Base-by-base conservation (phyloP, 73 alveolate species). In the Uronychia setigera region DNA sequence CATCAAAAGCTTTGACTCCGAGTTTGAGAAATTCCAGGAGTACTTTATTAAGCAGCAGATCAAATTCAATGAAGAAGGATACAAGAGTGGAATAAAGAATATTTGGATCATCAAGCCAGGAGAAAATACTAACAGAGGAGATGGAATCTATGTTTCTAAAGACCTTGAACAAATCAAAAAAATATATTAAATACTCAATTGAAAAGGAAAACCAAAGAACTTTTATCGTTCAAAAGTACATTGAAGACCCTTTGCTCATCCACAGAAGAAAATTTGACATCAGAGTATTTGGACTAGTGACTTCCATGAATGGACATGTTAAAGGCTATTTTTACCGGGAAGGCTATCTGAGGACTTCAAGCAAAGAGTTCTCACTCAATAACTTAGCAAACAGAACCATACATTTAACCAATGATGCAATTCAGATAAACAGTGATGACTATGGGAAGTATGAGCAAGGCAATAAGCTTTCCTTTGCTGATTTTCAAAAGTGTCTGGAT, bases 331-430 rank as follows among this genome's bases (percentile, higher is more conserved):
- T 80, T 84, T 94, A 92, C 82, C 82, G 77, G 33, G 98, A 94
- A 77, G 98, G 98, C 1, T 94, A 94, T 84, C 87, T 94, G 29
- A 82, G 95, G 35, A 94, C 96, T 30, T 88, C 96, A 32, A 78
- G 98, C 80, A 81, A 87, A 34, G 95, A 91, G 33, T 94, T 88
- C 79, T 84, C 83, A 77, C 79, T 91, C 31, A 77, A 93, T 35
- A 87, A 94, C 76, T 46, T 88, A 85, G 76, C 89, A 29, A 91
- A 92, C 67, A 83, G 77, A 26, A 58, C 29, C 78, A 77, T 95
- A 19, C 99, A 95, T 86, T 85, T 95, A 81, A 95, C 99, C 13
- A 95, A 95, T 88, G 96, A 95, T 83, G 94, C 97, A 0, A 93
- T 95, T 11, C 94, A 95, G 88, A 95, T 92, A 88, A 82, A 86